These are phyloP conservation scores for Thelonectria blattea DNA, from an alignment of 2,329 filamentous ascomycete genomes.

Conservation along the genomic window DNA sequence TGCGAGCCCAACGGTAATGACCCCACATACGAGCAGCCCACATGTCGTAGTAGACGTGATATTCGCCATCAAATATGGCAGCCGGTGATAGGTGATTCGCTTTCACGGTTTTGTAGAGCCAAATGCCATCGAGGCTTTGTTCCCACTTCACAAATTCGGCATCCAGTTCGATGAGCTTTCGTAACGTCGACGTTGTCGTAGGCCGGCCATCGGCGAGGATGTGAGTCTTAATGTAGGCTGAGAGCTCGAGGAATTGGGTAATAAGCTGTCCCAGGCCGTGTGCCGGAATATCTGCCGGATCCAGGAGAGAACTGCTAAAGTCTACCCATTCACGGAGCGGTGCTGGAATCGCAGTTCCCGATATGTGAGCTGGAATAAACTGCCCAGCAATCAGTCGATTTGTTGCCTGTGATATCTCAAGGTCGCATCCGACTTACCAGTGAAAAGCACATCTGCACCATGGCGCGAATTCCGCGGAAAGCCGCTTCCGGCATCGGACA, in stretches of 20 bases:
- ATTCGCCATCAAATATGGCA: conserved; percentile 57
- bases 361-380: conserved; percentile 54
- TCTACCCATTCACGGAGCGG: conserved; percentile 52
- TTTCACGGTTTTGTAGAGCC: conserved; percentile 46
- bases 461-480: conserved; percentile 55
- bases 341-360: conserved; percentile 47
- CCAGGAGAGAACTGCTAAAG: conserved; percentile 45
- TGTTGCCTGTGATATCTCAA: background rate
- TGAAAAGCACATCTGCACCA: conserved; percentile 62
- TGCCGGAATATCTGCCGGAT: conserved; percentile 46
- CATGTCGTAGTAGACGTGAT: conserved; percentile 61
- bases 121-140: conserved; percentile 41
- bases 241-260: conserved; percentile 49
- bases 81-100: conserved; percentile 43
- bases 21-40: conserved; percentile 63
- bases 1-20: conserved; percentile 64
- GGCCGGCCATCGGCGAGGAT: conserved; percentile 47
- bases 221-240: conserved; percentile 43
- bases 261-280: conserved; percentile 50
- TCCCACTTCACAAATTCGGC: conserved; percentile 49
- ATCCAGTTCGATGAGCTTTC: conserved; percentile 50
- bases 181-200: conserved; percentile 44
- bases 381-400: conserved; percentile 32
- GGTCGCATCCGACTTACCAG: conserved; percentile 50
- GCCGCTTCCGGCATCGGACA: conserved; percentile 47